Conservation (phyloP, 2,329 filamentous ascomycete genomes). For the Cadophora sp. region DNA sequence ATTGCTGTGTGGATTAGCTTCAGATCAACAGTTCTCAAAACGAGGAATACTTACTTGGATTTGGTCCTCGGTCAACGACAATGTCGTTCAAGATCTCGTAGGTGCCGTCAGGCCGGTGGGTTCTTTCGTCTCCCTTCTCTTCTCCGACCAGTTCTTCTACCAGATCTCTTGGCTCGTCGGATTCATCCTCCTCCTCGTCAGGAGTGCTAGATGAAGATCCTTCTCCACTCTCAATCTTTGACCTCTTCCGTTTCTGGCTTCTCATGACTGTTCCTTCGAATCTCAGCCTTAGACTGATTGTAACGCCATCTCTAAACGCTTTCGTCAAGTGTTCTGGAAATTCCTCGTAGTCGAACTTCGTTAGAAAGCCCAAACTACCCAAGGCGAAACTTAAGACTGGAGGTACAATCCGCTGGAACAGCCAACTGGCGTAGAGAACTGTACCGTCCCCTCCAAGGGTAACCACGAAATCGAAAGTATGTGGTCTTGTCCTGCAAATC, state of each 20-base stretch:
- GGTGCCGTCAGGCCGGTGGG: slow-evolving; percentile 83
- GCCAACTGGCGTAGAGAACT: slow-evolving; percentile 93
- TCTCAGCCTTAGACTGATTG: slow-evolving; percentile 83
- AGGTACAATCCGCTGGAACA: slow-evolving; percentile 94
- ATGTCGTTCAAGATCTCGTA: slow-evolving; percentile 95
- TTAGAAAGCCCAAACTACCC: slow-evolving; percentile 92
- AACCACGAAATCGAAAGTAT: slow-evolving; percentile 92
- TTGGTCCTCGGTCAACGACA: slow-evolving; percentile 94
- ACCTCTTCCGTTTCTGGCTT: slow-evolving; percentile 59
- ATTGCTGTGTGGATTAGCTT: slow-evolving; percentile 64
- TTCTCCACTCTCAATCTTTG: slow-evolving; percentile 34
- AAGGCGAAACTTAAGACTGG: slow-evolving; percentile 91
- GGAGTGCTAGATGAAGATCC: slow-evolving; percentile 6
- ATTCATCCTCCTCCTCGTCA: slow-evolving; percentile 50
- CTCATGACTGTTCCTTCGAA: slow-evolving; percentile 97
- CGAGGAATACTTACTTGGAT: slow-evolving; percentile 69
- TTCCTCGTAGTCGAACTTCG: slow-evolving; percentile 90
- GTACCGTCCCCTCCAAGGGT: slow-evolving; percentile 96
- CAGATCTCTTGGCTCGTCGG: slow-evolving; percentile 65
- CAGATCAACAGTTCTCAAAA: not conserved
- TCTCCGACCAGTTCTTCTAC: slow-evolving; percentile 91
- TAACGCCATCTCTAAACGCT: slow-evolving; percentile 83
- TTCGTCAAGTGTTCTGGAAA: slow-evolving; percentile 72
- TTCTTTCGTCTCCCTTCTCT: slow-evolving; percentile 82
- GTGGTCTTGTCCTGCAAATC: slow-evolving; percentile 78